These are phyloP conservation scores for Catharanthus roseus DNA, from an alignment of 257 asterid genomes.

Conservation along the genomic window DNA sequence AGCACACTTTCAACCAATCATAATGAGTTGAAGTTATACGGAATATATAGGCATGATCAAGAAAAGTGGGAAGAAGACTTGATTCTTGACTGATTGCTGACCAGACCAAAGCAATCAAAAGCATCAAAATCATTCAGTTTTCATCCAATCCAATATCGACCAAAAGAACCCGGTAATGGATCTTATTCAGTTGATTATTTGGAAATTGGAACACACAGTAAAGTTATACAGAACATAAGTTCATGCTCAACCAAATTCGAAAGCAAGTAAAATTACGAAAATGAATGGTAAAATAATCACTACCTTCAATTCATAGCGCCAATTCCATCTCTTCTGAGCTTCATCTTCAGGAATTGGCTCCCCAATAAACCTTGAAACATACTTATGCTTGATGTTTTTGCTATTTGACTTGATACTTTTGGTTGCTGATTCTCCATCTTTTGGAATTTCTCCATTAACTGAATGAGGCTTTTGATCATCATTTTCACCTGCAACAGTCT, in stretches of 20 bases:
- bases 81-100: background rate
- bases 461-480: constrained; percentile 7
- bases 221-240: background rate
- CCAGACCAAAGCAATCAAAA: background rate
- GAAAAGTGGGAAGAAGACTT: background rate
- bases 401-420: constrained; percentile 11
- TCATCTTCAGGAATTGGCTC: constrained; percentile 66
- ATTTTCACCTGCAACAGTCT: constrained; percentile 16
- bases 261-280: background rate
- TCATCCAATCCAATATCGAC: background rate
- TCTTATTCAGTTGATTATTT: background rate
- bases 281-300: constrained; percentile 1
- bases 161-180: background rate
- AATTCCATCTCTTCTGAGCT: constrained; percentile 64
- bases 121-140: background rate
- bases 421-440: constrained; percentile 3
- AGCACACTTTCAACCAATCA: background rate
- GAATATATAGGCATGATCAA: background rate
- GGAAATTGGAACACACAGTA: background rate
- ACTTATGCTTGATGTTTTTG: constrained; percentile 18
- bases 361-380: constrained; percentile 43
- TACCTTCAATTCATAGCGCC: constrained; percentile 96
- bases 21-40: background rate
- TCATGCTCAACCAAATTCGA: background rate
- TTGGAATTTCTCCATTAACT: constrained; percentile 12